Evolutionary conservation across 345 rosid genomes (phyloP), one percentile per base, ranked within the genome.

Genomic region (Anastatica hierochuntica): DNA sequence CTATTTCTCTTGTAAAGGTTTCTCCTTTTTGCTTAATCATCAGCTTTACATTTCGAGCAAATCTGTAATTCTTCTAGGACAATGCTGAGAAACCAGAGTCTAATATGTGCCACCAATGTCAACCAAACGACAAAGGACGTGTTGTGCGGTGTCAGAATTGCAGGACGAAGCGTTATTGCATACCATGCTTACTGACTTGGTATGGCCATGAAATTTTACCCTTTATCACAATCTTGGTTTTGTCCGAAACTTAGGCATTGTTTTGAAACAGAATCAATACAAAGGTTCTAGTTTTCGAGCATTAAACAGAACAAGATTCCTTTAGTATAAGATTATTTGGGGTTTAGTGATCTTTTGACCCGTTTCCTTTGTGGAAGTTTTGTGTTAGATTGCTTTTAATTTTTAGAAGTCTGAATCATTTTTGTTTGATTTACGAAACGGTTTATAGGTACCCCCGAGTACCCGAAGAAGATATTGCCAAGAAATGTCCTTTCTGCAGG

Each of bases 81-180:
- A 50, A 34, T 2, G 58, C 14, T 23, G 69, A 57, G 6, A 13
- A 43, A 73, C 6, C 15, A 23, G 37, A 36, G 21, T n/a, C n/a
- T 18, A 57, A 24, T 37, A 82, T 62, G 77, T 83, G 90, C 46
- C 86, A 83, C 55, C 92, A 83, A 29, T 83, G 92, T 60, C 73
- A 83, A 57, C 47, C 79, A 36, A 77, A 62, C 42, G 84, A 80
- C 36, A 80, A 64, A 29, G 80, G 73, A 18, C 35, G 36, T 17
- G 79, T 76, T 60, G 80, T 73, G 41, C 40, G 76, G 17, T 83
- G 87, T 70, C 39, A 34, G 10, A 50, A 8, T 3, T 80, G 92
- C 58, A 53, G 19, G 8, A 53, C 30, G 16, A 80, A 76, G 71
- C 84, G 87, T 1, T 80, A 56, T 58, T 83, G 92, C 54, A n/a